Evolutionary conservation across 148 eudicot genomes (phyloP), one percentile per base, ranked within the genome.

Genomic region (Dysphania ambrosioides): DNA sequence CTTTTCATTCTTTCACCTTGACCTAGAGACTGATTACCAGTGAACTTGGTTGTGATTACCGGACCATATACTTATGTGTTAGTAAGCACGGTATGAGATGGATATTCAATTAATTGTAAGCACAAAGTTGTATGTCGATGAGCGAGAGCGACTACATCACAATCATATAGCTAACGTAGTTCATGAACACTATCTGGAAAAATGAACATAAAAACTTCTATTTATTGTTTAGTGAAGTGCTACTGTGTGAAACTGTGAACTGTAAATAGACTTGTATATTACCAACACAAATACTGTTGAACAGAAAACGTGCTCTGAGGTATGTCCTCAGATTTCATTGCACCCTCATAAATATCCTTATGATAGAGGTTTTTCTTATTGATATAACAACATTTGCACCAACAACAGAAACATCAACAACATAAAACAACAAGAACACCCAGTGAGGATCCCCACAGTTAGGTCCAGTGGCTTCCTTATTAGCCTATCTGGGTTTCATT

Each of bases 381-480:
- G 36, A 72, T 38, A 23, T 1, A 30, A 70, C 16, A 31, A 66
- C 62, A 36, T 51, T 26, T 29, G 49, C 30, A 55, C 53, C 66
- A 62, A 6, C 16, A 29, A 51, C 70, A 41, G 3, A 21, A 44
- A 35, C 69, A 63, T 7, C 41, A 35, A 44, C 30, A 11, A 32
- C 53, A 47, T 13, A 18, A 15, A 62, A 31, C 41, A 51, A 35
- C 9, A 5, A 47, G 21, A 26, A 26, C 32, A 29, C 78, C 65
- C 55, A 63, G 35, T 67, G 65, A 66, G 67, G 49, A 36, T 29
- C 53, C 68, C 72, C 31, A 24, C 29, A 55, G 27, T 36, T 66
- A 70, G 55, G 30, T 55, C 36, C 64, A 7, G 21, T 47, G 65
- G 56, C 56, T 55, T 62, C 30, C 51, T 58, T 57, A 67, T 66